Percentiles rank a stretch among this genome's conserved stretches.
Evolutionary conservation across 2,329 filamentous ascomycete genomes (phyloP).

Genomic region (Penicillium sp.): DNA sequence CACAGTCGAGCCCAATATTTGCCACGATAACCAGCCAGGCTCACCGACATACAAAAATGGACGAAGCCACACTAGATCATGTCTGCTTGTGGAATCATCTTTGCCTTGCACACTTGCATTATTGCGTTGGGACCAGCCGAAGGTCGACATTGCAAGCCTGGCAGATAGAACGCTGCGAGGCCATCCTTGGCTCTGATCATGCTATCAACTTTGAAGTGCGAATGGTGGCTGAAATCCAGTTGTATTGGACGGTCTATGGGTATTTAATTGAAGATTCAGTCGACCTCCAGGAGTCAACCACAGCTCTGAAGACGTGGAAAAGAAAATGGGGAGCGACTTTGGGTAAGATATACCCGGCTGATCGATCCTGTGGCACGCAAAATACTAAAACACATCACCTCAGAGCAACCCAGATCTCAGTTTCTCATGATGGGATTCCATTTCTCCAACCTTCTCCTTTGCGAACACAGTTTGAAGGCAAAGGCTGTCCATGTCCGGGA

Average conservation of each 20-base stretch:
- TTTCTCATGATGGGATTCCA: conserved; percentile 52
- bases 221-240: conserved; percentile 50
- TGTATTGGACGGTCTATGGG: conserved; percentile 52
- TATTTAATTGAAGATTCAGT: conserved; percentile 33
- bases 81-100: conserved; percentile 50
- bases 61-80: conserved; percentile 31
- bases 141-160: conserved; percentile 39
- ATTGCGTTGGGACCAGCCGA: conserved; percentile 48
- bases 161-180: conserved; percentile 44
- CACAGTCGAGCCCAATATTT: conserved; percentile 42
- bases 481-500: conserved; percentile 40
- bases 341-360: conserved; percentile 25
- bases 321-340: conserved; percentile 45
- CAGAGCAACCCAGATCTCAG: conserved; percentile 48
- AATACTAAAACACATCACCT: background rate
- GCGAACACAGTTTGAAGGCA: conserved; percentile 39
- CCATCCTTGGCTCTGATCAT: conserved; percentile 41
- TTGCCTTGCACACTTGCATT: conserved; percentile 50
- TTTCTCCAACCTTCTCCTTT: conserved; percentile 48
- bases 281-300: conserved; percentile 39
- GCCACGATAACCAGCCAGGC: conserved; percentile 15
- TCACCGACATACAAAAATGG: conserved; percentile 1
- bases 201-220: conserved; percentile 49
- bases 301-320: conserved; percentile 41
- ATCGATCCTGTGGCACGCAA: background rate